These are phyloP conservation scores for Botrytis tulipae DNA, from an alignment of 2,329 filamentous ascomycete genomes.

Conservation along the genomic window DNA sequence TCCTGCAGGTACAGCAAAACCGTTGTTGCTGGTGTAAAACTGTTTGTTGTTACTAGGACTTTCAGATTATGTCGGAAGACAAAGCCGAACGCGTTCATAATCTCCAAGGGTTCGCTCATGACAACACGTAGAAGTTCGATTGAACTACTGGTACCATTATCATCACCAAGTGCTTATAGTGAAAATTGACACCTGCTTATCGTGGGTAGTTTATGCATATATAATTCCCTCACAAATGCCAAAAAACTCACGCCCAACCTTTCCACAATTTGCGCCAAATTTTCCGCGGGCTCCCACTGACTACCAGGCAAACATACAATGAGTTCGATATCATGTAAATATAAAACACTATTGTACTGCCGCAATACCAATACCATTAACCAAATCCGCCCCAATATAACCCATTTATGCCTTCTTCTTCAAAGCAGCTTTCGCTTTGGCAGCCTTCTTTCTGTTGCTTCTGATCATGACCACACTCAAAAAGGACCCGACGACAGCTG, in stretches of 20 bases:
- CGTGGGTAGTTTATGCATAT: neutral
- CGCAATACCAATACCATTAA: neutral
- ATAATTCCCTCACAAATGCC: neutral
- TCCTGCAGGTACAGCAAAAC: constrained; percentile 5
- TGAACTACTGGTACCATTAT: neutral
- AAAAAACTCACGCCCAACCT: neutral
- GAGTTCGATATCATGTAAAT: neutral
- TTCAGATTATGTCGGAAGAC: neutral
- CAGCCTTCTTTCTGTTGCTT: constrained; percentile 96
- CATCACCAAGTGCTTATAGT: neutral
- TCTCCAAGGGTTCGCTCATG: neutral
- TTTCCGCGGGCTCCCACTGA: constrained; percentile 3
- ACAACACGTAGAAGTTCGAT: neutral
- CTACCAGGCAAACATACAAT: neutral
- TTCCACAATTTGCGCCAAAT: constrained; percentile 13
- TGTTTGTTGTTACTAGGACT: neutral
- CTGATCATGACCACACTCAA: constrained; percentile 97
- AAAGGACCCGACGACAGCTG: constrained; percentile 93
- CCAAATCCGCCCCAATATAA: neutral
- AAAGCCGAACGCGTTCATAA: neutral
- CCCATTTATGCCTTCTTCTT: constrained; percentile 84
- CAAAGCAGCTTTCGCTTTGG: constrained; percentile 80
- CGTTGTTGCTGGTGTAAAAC: neutral
- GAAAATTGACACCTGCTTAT: neutral
- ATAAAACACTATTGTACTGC: neutral